Evolutionary conservation across 306 rosid genomes (phyloP).

Genomic region (Neltuma alba): DNA sequence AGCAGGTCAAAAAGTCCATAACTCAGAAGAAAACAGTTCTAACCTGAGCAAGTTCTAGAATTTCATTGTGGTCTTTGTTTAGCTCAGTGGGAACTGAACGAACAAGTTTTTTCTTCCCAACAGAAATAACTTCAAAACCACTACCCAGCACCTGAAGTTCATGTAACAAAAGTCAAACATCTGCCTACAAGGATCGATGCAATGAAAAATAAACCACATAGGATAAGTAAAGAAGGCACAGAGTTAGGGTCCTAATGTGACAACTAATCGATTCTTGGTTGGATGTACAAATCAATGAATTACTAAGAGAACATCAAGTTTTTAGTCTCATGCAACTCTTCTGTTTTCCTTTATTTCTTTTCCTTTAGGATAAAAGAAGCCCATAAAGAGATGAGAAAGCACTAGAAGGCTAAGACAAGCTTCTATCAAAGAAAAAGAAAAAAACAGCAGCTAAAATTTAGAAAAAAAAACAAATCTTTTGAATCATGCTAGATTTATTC

Average conservation of each 20-base stretch:
- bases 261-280: neutral
- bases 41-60: slow-evolving; percentile 98
- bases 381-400: neutral
- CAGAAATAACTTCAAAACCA: slow-evolving; percentile 92
- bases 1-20: neutral
- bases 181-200: slow-evolving; percentile 22
- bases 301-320: neutral
- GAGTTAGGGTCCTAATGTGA: neutral
- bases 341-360: neutral
- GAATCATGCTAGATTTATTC: neutral
- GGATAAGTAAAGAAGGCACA: neutral
- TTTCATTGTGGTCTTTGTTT: slow-evolving; percentile 94
- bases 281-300: neutral
- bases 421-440: neutral
- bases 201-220: neutral
- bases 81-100: slow-evolving; percentile 98
- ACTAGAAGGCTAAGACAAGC: neutral
- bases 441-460: neutral
- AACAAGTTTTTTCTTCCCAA: slow-evolving; percentile 89
- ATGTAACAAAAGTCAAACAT: slow-evolving; percentile 21
- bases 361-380: neutral
- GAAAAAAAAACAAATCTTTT: neutral
- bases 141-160: slow-evolving; percentile 79
- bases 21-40: slow-evolving; percentile 6
- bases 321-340: neutral